phyloP scores from a whole-genome alignment of 1,139 yeast genomes.

The Arxiozyma bovina region DNA sequence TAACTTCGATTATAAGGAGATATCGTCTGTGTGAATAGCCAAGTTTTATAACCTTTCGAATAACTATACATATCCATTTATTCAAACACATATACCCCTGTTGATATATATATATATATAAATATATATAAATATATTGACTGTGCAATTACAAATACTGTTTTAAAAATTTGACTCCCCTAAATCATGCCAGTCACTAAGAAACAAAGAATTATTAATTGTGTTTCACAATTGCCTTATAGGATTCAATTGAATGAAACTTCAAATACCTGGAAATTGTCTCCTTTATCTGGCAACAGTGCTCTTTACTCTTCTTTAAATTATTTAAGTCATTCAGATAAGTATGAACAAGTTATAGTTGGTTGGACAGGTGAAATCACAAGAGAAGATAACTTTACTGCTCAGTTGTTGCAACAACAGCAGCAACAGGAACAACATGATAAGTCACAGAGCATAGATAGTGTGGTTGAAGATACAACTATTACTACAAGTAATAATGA shows the following conservation, averaged over 20 bases:
- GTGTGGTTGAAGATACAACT: neutral
- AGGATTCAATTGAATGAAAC: slow-evolving; percentile 22
- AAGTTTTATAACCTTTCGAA: no score
- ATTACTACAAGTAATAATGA: neutral
- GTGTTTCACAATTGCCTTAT: slow-evolving; percentile 32
- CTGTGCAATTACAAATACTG: neutral
- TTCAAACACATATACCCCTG: no score
- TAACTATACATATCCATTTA: neutral
- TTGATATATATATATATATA: no score
- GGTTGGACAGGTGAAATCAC: slow-evolving; percentile 93
- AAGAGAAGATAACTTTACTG: slow-evolving; percentile 9
- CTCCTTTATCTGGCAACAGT: slow-evolving; percentile 70
- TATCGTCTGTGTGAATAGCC: no score
- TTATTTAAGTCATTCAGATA: slow-evolving; percentile 49
- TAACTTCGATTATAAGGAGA: no score
- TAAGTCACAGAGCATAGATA: neutral
- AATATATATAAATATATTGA: no score
- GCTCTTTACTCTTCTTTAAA: slow-evolving; percentile 72
- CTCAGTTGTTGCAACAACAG: slow-evolving; percentile 1
- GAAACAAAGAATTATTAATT: slow-evolving; percentile 30
- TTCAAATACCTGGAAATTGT: slow-evolving; percentile 42
- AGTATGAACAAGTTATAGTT: slow-evolving; percentile 80
- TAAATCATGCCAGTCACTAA: slow-evolving; percentile 1
- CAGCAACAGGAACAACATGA: neutral
- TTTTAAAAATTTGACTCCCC: neutral